Evolutionary conservation across 805 yeast genomes (phyloP).

Genomic region (Limtongia smithiae): DNA sequence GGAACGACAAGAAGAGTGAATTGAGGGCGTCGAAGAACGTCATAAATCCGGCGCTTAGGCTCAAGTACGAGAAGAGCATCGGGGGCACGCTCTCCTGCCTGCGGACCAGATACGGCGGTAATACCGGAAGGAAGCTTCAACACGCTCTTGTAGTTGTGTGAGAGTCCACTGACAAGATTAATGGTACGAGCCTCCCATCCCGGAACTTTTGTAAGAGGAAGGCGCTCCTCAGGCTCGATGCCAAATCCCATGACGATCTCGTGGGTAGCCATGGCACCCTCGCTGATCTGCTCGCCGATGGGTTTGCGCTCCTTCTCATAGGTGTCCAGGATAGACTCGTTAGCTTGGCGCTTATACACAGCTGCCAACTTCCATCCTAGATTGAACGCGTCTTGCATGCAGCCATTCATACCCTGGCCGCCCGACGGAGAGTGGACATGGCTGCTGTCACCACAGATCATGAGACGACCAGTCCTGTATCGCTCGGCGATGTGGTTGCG

Average conservation of each 20-base stretch:
- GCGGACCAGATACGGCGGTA: too few relatives aligned
- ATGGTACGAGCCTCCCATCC: too few relatives aligned
- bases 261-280: background rate
- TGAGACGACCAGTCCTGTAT: background rate
- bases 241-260: background rate
- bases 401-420: constrained; percentile 1
- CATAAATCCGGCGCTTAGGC: too few relatives aligned
- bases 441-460: constrained; percentile 3
- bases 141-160: too few relatives aligned
- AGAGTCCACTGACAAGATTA: too few relatives aligned
- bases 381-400: constrained; percentile 2
- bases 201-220: too few relatives aligned
- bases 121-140: too few relatives aligned
- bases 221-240: too few relatives aligned
- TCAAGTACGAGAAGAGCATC: too few relatives aligned
- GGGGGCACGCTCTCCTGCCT: too few relatives aligned
- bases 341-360: background rate
- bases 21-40: too few relatives aligned
- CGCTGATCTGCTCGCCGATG: background rate
- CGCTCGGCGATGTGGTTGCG: background rate
- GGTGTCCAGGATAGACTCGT: constrained; percentile 1
- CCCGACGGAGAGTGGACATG: constrained; percentile 1
- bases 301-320: constrained; percentile 1
- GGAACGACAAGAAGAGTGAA: too few relatives aligned
- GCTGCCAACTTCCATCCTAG: constrained; percentile 5